These are phyloP conservation scores for Zygoascus sp. DNA, from an alignment of 1,139 yeast species.

Conservation along the genomic window DNA sequence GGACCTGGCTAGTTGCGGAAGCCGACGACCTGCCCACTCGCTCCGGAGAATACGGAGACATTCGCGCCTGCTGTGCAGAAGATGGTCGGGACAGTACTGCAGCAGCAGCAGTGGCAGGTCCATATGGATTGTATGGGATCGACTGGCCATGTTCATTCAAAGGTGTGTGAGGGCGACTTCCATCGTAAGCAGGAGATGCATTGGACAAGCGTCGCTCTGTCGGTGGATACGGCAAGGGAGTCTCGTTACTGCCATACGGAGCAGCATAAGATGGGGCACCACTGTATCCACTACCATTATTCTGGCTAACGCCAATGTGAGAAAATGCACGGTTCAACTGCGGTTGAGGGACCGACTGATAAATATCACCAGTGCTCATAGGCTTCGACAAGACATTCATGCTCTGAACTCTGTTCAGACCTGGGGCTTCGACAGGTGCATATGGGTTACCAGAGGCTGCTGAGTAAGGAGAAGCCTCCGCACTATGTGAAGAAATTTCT, in stretches of 20 bases:
- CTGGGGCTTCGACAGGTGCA: constrained; percentile 9
- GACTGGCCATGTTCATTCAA: not conserved
- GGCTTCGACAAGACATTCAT: constrained; percentile 5
- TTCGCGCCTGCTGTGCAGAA: constrained; percentile 2
- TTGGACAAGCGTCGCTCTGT: not conserved
- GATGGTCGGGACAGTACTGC: constrained; percentile 6
- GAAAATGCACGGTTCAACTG: not conserved
- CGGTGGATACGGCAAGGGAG: not conserved
- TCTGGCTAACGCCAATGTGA: not conserved
- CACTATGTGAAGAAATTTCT: constrained; percentile 1
- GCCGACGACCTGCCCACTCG: not conserved
- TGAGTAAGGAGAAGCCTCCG: constrained; percentile 8
- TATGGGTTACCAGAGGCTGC: constrained; percentile 8
- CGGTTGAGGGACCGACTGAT: not conserved
- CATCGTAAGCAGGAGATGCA: not conserved
- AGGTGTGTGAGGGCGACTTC: constrained; percentile 2
- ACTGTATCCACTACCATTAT: not conserved
- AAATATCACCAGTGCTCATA: not conserved
- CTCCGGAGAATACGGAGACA: constrained; percentile 10
- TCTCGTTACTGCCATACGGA: not conserved
- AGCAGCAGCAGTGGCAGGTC: not conserved
- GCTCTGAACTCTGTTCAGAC: constrained; percentile 12
- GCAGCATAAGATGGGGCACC: not conserved
- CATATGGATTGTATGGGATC: not conserved
- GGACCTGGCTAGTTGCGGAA: not conserved